Evolutionary conservation across 306 rosid species (phyloP), one percentile per base, ranked within the genome.

Genomic region (Cicer yamashitae): DNA sequence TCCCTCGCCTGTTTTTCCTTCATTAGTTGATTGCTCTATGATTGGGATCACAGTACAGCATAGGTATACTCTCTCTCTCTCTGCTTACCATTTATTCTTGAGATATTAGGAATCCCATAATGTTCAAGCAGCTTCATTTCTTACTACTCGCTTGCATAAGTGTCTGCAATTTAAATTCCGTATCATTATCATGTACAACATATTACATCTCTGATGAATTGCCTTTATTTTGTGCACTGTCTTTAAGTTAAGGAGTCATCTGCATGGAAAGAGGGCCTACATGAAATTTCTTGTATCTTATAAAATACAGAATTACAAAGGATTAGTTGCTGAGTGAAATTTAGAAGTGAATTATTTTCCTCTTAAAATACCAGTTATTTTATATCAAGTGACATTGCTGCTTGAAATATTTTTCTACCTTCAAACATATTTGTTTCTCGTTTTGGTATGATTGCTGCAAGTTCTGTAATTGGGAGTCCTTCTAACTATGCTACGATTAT

Each of bases 31-130:
- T 86, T 96, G 99, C 86, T 84, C 99, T 18, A 82, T 90, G 98
- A 82, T 92, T 72, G 98, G 99, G 79, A 88, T 96, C 91, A 96
- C 97, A 0, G 89, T 96, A 76, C 99, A 96, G 68, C 99, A 96
- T 82, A 91, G 96, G 99, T 92, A 81, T 48, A 44, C 9, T 34
- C 57, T 62, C 68, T 78, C 81, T 69, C 59, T 38, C 78, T 45
- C 75, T 25, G 10, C 47, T 62, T 25, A 41, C 47, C 25, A 52
- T 70, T 22, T 67, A 44, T 43, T 30, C 11, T 44, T 57, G 53
- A 57, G 70, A 53, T 72, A 34, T 37, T 52, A 52, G 34, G 50
- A 41, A 52, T 62, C 62, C 20, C 34, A 8, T 77, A 34, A 34
- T 54, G 8, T 73, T 67, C 25, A 8, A 40, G 47, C 56, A 52